Evolutionary conservation across 495 filamentous ascomycete species (phyloP).

Genomic region (Stereocaulon alpinum): DNA sequence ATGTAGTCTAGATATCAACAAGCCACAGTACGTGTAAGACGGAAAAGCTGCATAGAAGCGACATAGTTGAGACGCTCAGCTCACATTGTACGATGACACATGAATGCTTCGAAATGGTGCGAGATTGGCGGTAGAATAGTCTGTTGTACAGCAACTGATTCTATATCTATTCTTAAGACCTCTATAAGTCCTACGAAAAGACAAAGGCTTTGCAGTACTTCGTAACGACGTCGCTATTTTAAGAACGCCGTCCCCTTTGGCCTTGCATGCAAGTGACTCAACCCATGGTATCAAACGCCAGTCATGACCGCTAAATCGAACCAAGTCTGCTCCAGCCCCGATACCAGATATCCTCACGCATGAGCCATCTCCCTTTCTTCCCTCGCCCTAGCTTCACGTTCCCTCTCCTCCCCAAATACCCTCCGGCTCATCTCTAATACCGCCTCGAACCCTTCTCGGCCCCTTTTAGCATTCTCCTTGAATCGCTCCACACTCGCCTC

Average conservation of each 20-base stretch:
- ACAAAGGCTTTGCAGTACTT: background rate
- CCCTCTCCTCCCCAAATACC: constrained; percentile 83
- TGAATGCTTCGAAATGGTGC: background rate
- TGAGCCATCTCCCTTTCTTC: constrained; percentile 6
- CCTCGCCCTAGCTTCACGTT: constrained; percentile 28
- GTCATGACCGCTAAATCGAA: constrained; percentile 13
- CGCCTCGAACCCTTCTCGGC: constrained; percentile 84
- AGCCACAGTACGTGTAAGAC: no score
- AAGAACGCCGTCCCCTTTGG: background rate
- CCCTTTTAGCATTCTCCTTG: constrained; percentile 77
- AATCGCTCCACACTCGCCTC: constrained; percentile 82
- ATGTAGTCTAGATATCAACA: background rate
- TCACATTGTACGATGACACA: background rate
- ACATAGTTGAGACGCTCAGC: background rate
- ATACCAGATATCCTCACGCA: background rate
- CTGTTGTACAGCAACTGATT: background rate
- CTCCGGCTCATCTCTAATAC: constrained; percentile 89
- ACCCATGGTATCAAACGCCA: constrained; percentile 14
- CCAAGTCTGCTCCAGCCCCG: background rate
- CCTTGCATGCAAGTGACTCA: background rate
- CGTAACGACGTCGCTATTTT: background rate
- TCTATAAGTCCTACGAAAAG: background rate
- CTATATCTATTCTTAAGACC: background rate
- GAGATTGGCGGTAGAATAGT: background rate
- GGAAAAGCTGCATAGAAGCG: no score